These are phyloP conservation scores for Leptomonas pyrrhocoris DNA, from an alignment of 208 protist genomes.

Conservation along the genomic window DNA sequence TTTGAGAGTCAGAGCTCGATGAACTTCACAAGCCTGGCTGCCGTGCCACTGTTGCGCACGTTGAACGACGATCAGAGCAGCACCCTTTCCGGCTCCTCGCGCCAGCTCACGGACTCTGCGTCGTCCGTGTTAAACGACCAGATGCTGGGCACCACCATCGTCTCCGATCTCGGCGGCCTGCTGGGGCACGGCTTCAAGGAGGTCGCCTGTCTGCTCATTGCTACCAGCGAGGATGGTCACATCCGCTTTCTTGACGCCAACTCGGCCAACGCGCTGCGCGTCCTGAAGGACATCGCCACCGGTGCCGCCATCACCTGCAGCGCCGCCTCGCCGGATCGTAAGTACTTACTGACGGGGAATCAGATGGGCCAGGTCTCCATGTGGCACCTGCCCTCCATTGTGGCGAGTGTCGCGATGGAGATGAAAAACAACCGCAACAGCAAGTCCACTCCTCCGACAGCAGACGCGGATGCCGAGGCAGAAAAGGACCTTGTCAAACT, in stretches of 20 bases:
- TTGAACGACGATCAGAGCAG: slow-evolving; percentile 22
- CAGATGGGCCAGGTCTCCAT: slow-evolving; percentile 84
- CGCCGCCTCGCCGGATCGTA: slow-evolving; percentile 62
- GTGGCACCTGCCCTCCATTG: slow-evolving; percentile 85
- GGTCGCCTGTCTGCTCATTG: slow-evolving; percentile 43
- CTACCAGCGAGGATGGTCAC: slow-evolving; percentile 85
- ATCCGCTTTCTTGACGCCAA: slow-evolving; percentile 81
- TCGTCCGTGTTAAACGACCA: slow-evolving; percentile 26
- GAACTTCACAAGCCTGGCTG: slow-evolving; percentile 84
- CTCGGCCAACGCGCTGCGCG: slow-evolving; percentile 45
- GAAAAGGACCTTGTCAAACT: slow-evolving; percentile 8
- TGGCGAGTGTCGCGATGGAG: slow-evolving; percentile 50
- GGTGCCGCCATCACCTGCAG: slow-evolving; percentile 85
- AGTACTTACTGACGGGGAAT: slow-evolving; percentile 79
- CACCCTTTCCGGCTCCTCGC: slow-evolving; percentile 21
- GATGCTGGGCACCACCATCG: slow-evolving; percentile 21
- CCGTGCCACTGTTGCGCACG: slow-evolving; percentile 46
- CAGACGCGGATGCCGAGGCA: slow-evolving; percentile 1
- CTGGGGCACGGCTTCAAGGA: slow-evolving; percentile 29
- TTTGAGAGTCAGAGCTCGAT: slow-evolving; percentile 79
- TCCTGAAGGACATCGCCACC: slow-evolving; percentile 76
- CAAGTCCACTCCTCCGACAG: not conserved
- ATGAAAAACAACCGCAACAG: slow-evolving; percentile 23
- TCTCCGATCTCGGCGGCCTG: slow-evolving; percentile 11
- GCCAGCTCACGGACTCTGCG: slow-evolving; percentile 15